phyloP scores from a whole-genome alignment of 306 rosid genomes.

The Malus asiatica region DNA sequence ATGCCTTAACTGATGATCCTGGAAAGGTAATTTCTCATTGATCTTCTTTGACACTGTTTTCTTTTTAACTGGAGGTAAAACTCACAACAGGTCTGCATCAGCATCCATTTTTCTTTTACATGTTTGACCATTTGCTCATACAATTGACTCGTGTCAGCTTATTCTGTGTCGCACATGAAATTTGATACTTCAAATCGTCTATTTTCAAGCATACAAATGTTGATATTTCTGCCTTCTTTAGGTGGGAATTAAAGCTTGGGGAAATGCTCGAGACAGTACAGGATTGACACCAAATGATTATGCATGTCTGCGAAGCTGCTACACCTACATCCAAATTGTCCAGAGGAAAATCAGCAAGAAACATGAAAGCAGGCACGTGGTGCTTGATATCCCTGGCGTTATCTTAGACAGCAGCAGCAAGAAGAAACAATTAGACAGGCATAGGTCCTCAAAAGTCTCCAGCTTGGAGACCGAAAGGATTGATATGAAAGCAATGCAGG shows the following conservation, averaged over 20 bases:
- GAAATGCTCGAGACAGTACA: conserved; percentile 45
- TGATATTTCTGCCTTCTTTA: conserved; percentile 20
- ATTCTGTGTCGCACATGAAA: background rate
- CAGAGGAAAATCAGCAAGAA: conserved; percentile 47
- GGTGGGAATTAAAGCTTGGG: conserved; percentile 94
- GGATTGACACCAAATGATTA: conserved; percentile 75
- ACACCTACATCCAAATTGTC: conserved; percentile 61
- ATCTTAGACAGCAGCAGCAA: conserved; percentile 30
- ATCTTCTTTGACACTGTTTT: background rate
- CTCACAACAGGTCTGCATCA: background rate
- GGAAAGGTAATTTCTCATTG: conserved; percentile 48
- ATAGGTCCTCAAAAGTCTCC: conserved; percentile 28
- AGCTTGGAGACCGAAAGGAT: conserved; percentile 48
- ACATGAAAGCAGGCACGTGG: conserved; percentile 44
- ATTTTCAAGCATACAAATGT: background rate
- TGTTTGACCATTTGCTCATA: background rate
- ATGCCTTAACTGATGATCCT: conserved; percentile 78
- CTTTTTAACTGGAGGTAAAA: background rate
- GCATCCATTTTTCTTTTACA: background rate
- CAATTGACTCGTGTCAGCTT: background rate
- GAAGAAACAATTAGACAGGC: conserved; percentile 34
- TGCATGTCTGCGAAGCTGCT: conserved; percentile 47
- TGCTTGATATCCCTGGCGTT: conserved; percentile 50
- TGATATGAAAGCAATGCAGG: conserved; percentile 6
- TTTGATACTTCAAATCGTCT: background rate